These are phyloP conservation scores for Dothistroma pini DNA, from an alignment of 2,329 filamentous ascomycete genomes.

Conservation along the genomic window DNA sequence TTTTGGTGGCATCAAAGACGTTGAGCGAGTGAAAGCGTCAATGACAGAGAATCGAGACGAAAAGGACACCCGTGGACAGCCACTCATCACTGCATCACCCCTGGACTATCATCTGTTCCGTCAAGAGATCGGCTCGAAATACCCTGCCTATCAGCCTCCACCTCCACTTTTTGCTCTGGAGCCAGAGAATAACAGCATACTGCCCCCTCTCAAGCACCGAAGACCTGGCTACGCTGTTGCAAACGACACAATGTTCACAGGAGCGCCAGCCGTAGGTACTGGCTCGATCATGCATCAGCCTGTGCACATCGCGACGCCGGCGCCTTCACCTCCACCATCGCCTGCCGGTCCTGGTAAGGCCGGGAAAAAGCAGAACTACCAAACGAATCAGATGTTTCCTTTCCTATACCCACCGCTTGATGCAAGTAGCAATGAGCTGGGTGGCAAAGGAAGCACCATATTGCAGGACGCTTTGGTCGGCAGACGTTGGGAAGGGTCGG, in stretches of 20 bases:
- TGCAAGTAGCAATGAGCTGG: slow-evolving; percentile 80
- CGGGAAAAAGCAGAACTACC: slow-evolving; percentile 98
- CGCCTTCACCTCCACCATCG: slow-evolving; percentile 90
- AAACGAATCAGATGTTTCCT: slow-evolving; percentile 97
- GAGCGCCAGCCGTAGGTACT: slow-evolving; percentile 46
- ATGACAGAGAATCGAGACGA: slow-evolving; percentile 58
- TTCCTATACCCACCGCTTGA: slow-evolving; percentile 96
- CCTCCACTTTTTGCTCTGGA: slow-evolving; percentile 79
- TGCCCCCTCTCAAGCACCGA: slow-evolving; percentile 79
- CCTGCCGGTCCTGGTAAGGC: slow-evolving; percentile 80
- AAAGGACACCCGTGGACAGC: slow-evolving; percentile 59
- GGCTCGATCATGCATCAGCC: slow-evolving; percentile 87
- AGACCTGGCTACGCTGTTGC: slow-evolving; percentile 41
- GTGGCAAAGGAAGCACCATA: slow-evolving; percentile 80
- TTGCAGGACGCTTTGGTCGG: slow-evolving; percentile 77
- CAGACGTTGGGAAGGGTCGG: slow-evolving; percentile 86
- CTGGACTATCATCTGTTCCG: slow-evolving; percentile 95
- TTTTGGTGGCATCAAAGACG: slow-evolving; percentile 73
- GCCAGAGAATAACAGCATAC: slow-evolving; percentile 82
- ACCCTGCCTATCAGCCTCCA: slow-evolving; percentile 91
- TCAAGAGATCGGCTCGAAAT: slow-evolving; percentile 96
- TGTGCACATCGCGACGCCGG: slow-evolving; percentile 97
- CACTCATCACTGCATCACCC: slow-evolving; percentile 87
- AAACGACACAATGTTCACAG: slow-evolving; percentile 40
- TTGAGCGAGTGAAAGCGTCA: slow-evolving; percentile 69